Evolutionary conservation across 2,329 filamentous ascomycete species (phyloP).

Genomic region (Stemphylium beticola): DNA sequence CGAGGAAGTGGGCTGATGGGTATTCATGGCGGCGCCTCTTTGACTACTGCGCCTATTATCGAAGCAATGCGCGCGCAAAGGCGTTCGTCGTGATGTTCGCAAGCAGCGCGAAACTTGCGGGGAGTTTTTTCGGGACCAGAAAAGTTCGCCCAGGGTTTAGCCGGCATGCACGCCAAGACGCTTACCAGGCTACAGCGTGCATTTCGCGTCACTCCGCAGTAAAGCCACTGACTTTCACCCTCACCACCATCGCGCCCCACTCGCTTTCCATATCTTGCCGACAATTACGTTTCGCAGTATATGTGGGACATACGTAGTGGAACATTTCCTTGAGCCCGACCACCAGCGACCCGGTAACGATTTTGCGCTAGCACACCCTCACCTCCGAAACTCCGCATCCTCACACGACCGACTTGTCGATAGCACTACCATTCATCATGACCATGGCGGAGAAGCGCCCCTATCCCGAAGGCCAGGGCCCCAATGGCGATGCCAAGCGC

Average conservation of each 20-base stretch:
- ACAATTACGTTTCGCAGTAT: neutral
- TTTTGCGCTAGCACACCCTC: conserved; percentile 5
- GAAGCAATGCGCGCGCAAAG: conserved; percentile 20
- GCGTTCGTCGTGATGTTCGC: conserved; percentile 11
- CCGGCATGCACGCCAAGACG: conserved; percentile 28
- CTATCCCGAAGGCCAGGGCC: conserved; percentile 42
- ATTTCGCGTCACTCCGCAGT: conserved; percentile 25
- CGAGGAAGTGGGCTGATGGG: conserved; percentile 77
- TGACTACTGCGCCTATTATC: conserved; percentile 21
- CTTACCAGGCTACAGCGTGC: conserved; percentile 6
- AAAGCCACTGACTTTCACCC: conserved; percentile 5
- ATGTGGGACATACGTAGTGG: neutral
- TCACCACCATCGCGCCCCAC: conserved; percentile 3
- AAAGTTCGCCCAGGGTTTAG: conserved; percentile 38
- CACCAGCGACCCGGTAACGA: neutral
- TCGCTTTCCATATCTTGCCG: neutral
- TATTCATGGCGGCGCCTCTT: conserved; percentile 48
- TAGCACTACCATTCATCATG: conserved; percentile 9
- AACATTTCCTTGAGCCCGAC: neutral
- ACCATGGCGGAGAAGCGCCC: conserved; percentile 55
- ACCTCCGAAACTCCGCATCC: conserved; percentile 8
- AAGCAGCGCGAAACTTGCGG: conserved; percentile 25
- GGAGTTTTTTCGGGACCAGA: conserved; percentile 40
- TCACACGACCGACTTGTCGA: neutral
- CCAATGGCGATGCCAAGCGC: conserved; percentile 44